Conservation (phyloP, 306 rosid genomes). For the Rubus parviflorus region DNA sequence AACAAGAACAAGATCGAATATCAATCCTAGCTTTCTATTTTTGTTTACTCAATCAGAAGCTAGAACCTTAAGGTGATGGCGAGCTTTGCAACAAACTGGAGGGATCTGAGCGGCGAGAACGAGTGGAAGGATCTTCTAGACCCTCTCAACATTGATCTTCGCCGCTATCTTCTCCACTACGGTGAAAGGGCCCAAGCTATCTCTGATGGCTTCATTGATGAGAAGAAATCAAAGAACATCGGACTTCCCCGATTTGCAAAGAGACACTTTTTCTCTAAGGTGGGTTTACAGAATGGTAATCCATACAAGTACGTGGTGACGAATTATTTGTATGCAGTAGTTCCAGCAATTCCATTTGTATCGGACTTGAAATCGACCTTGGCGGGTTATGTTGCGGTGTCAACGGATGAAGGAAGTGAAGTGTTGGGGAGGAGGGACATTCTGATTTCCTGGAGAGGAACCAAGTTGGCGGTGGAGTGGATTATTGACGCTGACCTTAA, state of each 20-base stretch:
- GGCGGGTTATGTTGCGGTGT: conserved; percentile 66
- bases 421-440: conserved; percentile 77
- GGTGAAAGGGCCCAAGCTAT: conserved; percentile 80
- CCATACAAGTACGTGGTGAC: conserved; percentile 46
- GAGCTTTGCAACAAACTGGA: conserved; percentile 40
- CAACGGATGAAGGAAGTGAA: conserved; percentile 55
- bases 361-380: no score
- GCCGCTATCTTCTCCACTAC: conserved; percentile 48
- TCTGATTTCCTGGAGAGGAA: conserved; percentile 77
- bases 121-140: conserved; percentile 50
- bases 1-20: neutral
- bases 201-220: no score
- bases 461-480: no score
- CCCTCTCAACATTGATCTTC: conserved; percentile 54
- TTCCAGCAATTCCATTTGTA: no score
- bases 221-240: conserved; percentile 35
- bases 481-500: no score
- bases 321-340: conserved; percentile 46
- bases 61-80: neutral
- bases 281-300: conserved; percentile 37
- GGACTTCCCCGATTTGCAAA: conserved; percentile 41
- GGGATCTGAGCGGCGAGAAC: conserved; percentile 40
- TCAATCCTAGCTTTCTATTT: neutral
- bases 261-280: conserved; percentile 46
- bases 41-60: neutral